Evolutionary conservation across 257 asterid species (phyloP), one percentile per base, ranked within the genome.

Genomic region (Nyctanthes arbortristis): DNA sequence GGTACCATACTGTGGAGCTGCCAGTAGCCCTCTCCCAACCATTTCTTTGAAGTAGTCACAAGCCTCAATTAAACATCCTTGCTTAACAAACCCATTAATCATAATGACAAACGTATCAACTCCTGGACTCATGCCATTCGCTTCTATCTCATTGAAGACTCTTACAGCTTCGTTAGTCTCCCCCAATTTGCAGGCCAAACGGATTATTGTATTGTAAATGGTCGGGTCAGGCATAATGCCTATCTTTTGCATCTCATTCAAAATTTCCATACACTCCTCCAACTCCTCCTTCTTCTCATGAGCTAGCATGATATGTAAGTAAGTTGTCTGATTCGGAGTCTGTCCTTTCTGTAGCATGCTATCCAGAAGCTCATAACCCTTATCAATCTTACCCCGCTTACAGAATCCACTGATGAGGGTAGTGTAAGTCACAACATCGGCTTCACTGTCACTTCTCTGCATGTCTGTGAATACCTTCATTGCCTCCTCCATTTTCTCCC

Each of bases 321-420:
- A 93, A 61, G 92, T 89, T 7, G 91, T 86, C 54, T 78, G 81
- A 74, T 83, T 85, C 0, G 96, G 97, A 34, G 81, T 63, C 67
- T 67, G 84, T 59, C 98, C 96, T 68, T 81, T 81, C 54, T 66
- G 94, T 74, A 87, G 68, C 98, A 93, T 88, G 29, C 36, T 29
- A 73, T 84, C 89, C 70, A 93, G 62, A 71, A 90, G 85, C 79
- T 84, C 89, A 24, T 90, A 89, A 54, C 79, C 93, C 66, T 79
- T 86, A 22, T 75, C 82, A 32, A 80, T 81, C 81, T 85, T 83
- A 33, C 92, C 88, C 89, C 89, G 78, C 79, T 93, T 93, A 59
- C 97, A 90, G 67, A 88, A 90, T n/a, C 97, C 97, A 76, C 96
- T 87, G 59, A 93, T 88, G 78, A 93, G 78, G 64, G 96, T 84